Evolutionary conservation across 2,329 filamentous ascomycete species (phyloP).

Genomic region (Calonectria hawksworthii): DNA sequence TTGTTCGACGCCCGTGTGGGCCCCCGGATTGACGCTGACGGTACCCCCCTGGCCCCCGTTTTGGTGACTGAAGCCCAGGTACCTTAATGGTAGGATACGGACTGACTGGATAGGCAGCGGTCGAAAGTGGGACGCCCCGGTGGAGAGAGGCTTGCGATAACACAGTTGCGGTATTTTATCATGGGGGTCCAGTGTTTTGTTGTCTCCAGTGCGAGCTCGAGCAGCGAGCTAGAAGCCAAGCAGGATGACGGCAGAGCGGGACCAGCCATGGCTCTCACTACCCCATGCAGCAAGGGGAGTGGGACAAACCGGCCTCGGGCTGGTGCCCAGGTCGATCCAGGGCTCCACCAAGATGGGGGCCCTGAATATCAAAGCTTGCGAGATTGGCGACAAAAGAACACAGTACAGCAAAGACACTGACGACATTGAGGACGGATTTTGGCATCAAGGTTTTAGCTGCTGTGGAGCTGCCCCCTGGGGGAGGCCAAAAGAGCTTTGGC

Average conservation of each 20-base stretch:
- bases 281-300: conserved; percentile 18
- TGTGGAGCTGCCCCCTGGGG: conserved; percentile 15
- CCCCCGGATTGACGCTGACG: conserved; percentile 23
- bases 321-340: conserved; percentile 27
- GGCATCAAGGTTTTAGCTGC: conserved; percentile 25
- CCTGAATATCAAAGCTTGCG: conserved; percentile 34
- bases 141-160: conserved; percentile 46
- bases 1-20: conserved; percentile 35
- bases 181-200: conserved; percentile 44
- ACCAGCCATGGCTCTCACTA: conserved; percentile 27
- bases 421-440: conserved; percentile 25
- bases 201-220: conserved; percentile 39
- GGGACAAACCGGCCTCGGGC: conserved; percentile 24
- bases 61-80: conserved; percentile 22
- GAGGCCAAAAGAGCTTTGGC: not conserved
- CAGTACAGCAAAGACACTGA: conserved; percentile 4
- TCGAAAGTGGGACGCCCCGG: conserved; percentile 34
- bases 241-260: conserved; percentile 34
- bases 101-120: conserved; percentile 25
- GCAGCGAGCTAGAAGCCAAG: conserved; percentile 17
- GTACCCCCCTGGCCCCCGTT: conserved; percentile 16
- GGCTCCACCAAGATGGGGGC: conserved; percentile 29
- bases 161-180: conserved; percentile 49
- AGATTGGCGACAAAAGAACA: conserved; percentile 31
- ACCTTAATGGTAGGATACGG: conserved; percentile 31